Evolutionary conservation across 495 filamentous ascomycete genomes (phyloP), one percentile per base, ranked within the genome.

Genomic region (Trypethelium eluteriae): DNA sequence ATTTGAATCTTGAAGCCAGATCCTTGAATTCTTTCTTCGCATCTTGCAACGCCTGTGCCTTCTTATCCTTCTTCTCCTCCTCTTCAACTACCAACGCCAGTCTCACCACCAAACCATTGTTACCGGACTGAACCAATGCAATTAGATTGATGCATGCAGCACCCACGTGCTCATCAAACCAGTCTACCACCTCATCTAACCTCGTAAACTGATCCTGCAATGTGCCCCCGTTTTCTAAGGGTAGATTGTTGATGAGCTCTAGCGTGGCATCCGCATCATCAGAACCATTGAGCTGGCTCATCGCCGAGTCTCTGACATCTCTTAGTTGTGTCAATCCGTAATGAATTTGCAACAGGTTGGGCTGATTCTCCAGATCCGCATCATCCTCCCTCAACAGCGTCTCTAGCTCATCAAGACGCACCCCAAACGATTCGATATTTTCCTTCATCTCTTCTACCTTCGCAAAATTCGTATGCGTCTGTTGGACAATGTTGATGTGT

Each of bases 111-210:
- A 96, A 82, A 62, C 91, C 89, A 67, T 85, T 85, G 71, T 96
- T 96, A 64, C 91, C 94, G 41, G 84, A 82, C 62, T 92, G 85
- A 12, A 98, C 85, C 47, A 96, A 77, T 62, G 86, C 89, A 70
- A 99, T 93, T 69, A 99, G 76, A 71, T 94, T 96, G 79, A 95
- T 85, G 46, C 91, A 93, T 39, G 93, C 86, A 18, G 87, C 85
- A 1, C 89, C 91, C 69, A 99, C 82, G 75, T 96, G 93, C 71
- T 96, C 93, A 78, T 99, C 92, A 72, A 99, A 99, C 87, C 88
- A 90, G 41, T 88, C 89, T 64, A 98, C 85, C 16, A 91, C 89
- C 63, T 89, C 86, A 73, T 96, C 93, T 68, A 99, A 75, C n/a
- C 88, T 84, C 67, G 84, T 80, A 74, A 99, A 99, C 75, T 93